Base-by-base conservation (phyloP, 257 asterid genomes). In the Rauvolfia tetraphylla region DNA sequence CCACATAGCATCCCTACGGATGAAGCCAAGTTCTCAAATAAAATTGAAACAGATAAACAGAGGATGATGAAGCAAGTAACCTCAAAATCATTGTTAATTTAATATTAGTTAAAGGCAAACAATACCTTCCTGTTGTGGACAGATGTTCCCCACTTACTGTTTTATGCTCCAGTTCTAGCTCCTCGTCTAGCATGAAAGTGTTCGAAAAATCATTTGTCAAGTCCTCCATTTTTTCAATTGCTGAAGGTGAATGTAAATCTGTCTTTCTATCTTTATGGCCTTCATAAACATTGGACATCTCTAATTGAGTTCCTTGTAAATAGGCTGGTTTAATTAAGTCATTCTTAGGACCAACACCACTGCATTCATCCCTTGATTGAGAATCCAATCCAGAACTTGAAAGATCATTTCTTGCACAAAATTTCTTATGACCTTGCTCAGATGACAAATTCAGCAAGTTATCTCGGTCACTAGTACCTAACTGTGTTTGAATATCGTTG, bases 101-200 rank as follows among this genome's bases (percentile, higher is more conserved):
- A 73, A 39, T 42, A 48, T 48, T 61, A 61, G 62, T 4, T 34
- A 72, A 83, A 72, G 75, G 70, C 76, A 27, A 59, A 59, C 33
- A 73, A 39, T 86, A 93, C 98, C 94, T 93, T 78, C 83, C 86
- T 58, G 78, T 77, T 41, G 79, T 65, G 81, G 90, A 81, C 69
- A 53, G 77, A 58, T 86, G 79, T 57, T 79, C 79, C 57, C 76
- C 65, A 39, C 61, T 75, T 48, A 18, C 81, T 34, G 69, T 44
- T 83, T 90, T 87, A 78, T 79, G 91, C 83, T 86, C 93, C 82
- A 83, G 72, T 75, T 89, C 99, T 80, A 92, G 90, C 85, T 91
- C 97, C 81, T 93, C 98, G 15, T 89, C 98, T n/a, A 89, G 90
- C 90, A 86, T 83, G 78, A 93, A 88, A 68, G 97, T 86, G 90